phyloP scores from a whole-genome alignment of 129 eudicot species.

The Logfia minima region DNA sequence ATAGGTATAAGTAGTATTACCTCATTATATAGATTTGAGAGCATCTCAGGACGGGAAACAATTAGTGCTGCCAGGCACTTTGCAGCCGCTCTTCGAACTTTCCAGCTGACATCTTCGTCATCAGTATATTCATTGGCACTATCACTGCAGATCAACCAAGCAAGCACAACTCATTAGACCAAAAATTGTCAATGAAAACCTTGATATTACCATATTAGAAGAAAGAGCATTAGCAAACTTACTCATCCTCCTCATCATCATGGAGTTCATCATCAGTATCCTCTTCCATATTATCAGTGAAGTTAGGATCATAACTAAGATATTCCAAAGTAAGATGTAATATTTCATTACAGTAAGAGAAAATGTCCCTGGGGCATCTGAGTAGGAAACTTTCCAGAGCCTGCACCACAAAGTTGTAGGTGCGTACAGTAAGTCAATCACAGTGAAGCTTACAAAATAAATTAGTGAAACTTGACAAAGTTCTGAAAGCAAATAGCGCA shows the following conservation, averaged over 20 bases:
- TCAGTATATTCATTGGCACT: conserved; percentile 95
- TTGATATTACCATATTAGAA: background rate
- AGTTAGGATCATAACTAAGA: conserved; percentile 97
- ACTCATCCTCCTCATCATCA: conserved; percentile 97
- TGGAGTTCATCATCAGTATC: conserved; percentile 78
- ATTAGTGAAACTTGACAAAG: background rate
- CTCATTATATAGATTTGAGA: conserved; percentile 72
- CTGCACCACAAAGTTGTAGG: conserved; percentile 43
- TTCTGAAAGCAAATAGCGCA: background rate
- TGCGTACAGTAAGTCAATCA: background rate
- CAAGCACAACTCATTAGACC: conserved; percentile 29
- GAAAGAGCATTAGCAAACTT: conserved; percentile 36
- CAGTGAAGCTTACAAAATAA: background rate
- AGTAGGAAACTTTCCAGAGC: conserved; percentile 94
- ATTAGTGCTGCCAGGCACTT: conserved; percentile 89
- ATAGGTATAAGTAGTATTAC: conserved; percentile 38
- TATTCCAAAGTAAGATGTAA: conserved; percentile 79
- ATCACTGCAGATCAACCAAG: conserved; percentile 59
- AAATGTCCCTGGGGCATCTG: conserved; percentile 94
- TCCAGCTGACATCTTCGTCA: conserved; percentile 98
- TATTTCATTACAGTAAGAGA: conserved; percentile 75
- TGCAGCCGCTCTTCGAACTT: conserved; percentile 94
- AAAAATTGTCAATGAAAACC: background rate
- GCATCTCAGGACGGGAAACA: conserved; percentile 97
- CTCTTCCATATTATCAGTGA: conserved; percentile 99